Evolutionary conservation across 768 basidiomycete species (phyloP), one percentile per base, ranked within the genome.

Genomic region (Leccinum subgranulosum): DNA sequence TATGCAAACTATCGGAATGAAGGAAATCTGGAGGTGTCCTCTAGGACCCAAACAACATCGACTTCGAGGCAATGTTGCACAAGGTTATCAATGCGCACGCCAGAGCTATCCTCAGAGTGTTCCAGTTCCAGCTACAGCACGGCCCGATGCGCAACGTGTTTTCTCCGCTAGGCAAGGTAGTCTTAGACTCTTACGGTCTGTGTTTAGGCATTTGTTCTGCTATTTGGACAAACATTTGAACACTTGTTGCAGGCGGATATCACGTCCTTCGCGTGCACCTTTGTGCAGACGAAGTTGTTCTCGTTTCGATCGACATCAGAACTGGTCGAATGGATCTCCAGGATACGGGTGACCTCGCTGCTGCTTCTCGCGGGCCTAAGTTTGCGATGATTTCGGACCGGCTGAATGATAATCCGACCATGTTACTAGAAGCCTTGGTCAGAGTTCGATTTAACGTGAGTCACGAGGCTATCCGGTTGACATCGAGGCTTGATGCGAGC

Each of bases 261-360:
- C 80, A 81, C 60, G 82, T 83, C 31, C 77, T 94, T 47, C 85
- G 80, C 27, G 78, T 89, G 11, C 83, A 85, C 62, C 74, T 94
- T 17, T 92, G 88, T 63, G 85, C 85, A 2, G 87, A 90, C 58
- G 88, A 93, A 65, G 74, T 86, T 15, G 85, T 92, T 19, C 76
- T 87, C 23, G 80, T 95, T 49, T 85, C 86, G 4, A 83, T 96
- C 41, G 93, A 95, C 62, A 74, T 85, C 4, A 79, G 92, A 61
- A 93, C 89, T 0, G 94, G 94, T 6, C 82, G 84, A 33, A 73
- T 95, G 60, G 87, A 82, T 59, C 77, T 95, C 49, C 81, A 86
- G 23, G 93, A 95, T 70, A 88, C 85, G 3, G 92, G 92, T 7
- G 88, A 90, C 65, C 81, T 92, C 21, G 85, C 87, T 2, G 84